These are phyloP conservation scores for Teratosphaeriaceae sp. DNA, from an alignment of 2,329 filamentous ascomycete genomes.

Conservation along the genomic window DNA sequence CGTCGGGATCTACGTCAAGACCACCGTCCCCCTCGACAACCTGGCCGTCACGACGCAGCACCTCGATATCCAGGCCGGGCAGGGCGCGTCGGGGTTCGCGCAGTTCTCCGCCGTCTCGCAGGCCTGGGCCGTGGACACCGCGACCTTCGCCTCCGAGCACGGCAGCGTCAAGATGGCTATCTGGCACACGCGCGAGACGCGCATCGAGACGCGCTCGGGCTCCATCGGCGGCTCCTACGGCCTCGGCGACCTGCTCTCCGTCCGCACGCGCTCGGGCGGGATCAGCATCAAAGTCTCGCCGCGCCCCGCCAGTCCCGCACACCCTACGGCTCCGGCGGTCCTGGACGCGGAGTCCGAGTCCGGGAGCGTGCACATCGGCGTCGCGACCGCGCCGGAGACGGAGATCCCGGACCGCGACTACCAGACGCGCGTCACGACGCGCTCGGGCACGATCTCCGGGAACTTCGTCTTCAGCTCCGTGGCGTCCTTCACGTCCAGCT, in stretches of 20 bases:
- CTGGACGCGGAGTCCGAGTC: slow-evolving; percentile 31
- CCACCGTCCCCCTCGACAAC: slow-evolving; percentile 27
- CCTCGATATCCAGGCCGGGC: neutral
- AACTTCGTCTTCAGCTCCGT: slow-evolving; percentile 35
- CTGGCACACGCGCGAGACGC: slow-evolving; percentile 33
- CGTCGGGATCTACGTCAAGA: slow-evolving; percentile 31
- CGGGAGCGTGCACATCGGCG: slow-evolving; percentile 33
- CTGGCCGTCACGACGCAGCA: slow-evolving; percentile 31
- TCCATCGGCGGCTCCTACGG: slow-evolving; percentile 37
- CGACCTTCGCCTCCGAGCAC: slow-evolving; percentile 10
- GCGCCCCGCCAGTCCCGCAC: slow-evolving; percentile 24
- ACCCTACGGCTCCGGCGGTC: slow-evolving; percentile 29
- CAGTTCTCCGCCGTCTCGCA: neutral
- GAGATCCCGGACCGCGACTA: slow-evolving; percentile 36
- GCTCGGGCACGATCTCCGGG: slow-evolving; percentile 33
- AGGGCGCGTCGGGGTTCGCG: neutral
- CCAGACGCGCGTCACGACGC: slow-evolving; percentile 31
- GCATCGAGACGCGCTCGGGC: slow-evolving; percentile 34
- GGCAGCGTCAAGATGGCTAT: slow-evolving; percentile 27
- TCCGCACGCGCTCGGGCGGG: slow-evolving; percentile 36
- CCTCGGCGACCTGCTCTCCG: slow-evolving; percentile 33
- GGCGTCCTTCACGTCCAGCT: slow-evolving; percentile 31
- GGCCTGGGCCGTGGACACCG: neutral
- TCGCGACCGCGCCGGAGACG: slow-evolving; percentile 17
- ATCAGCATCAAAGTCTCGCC: slow-evolving; percentile 35